phyloP scores from a whole-genome alignment of 176 grass and related monocot genomes.

The Pontederia crassipes region DNA sequence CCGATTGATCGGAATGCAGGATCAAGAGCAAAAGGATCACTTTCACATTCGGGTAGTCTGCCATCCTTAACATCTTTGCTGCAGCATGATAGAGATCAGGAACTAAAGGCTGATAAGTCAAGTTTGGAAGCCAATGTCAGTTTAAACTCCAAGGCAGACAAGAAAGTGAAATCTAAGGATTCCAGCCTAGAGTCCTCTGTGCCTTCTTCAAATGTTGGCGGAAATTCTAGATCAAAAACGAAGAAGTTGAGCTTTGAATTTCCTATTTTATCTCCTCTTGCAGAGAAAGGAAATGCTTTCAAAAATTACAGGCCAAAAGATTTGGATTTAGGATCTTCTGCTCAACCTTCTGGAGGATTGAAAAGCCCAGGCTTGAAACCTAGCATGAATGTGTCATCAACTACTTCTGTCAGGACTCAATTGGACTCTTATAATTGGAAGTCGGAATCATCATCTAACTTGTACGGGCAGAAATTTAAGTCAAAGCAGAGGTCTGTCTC shows the following conservation, averaged over 20 bases:
- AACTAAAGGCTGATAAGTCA: background rate
- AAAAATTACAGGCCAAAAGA: background rate
- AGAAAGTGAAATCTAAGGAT: too few relatives aligned
- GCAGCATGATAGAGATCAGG: background rate
- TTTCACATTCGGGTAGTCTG: constrained; percentile 7
- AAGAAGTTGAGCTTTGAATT: background rate
- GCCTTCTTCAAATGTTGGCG: too few relatives aligned
- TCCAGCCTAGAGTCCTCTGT: too few relatives aligned
- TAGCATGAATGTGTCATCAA: background rate
- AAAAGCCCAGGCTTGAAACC: background rate
- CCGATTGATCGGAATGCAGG: background rate
- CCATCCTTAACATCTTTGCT: background rate
- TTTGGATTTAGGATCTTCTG: background rate
- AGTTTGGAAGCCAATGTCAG: background rate
- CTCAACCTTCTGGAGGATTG: background rate
- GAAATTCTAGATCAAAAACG: background rate
- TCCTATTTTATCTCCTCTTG: background rate
- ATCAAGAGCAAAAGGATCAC: background rate
- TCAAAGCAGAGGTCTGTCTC: background rate
- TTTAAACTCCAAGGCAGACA: background rate
- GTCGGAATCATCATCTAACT: background rate
- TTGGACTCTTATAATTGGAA: background rate
- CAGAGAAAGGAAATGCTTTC: background rate
- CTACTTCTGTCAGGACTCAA: background rate
- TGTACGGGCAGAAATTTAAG: background rate